phyloP scores from a whole-genome alignment of 768 basidiomycete species.

The Boletellus ananas region DNA sequence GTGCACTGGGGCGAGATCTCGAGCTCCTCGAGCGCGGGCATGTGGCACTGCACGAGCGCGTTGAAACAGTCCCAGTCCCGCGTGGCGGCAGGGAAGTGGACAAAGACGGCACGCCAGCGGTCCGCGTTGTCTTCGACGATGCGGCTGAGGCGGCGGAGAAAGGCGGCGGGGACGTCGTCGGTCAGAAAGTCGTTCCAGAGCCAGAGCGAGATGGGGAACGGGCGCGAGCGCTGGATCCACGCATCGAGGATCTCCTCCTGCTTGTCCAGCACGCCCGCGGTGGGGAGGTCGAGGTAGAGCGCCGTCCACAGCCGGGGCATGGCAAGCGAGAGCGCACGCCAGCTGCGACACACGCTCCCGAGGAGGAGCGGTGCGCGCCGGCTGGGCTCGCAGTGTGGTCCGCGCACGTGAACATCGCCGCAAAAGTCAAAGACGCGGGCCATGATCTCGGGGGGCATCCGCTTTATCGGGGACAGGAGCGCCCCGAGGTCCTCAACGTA shows the following conservation, averaged over 20 bases:
- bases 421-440: constrained; percentile 32
- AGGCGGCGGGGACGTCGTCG: constrained; percentile 26
- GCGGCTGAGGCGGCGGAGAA: constrained; percentile 22
- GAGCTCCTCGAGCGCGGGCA: constrained; percentile 30
- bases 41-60: constrained; percentile 19
- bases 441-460: constrained; percentile 34
- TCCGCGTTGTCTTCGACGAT: constrained; percentile 22
- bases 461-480: constrained; percentile 31
- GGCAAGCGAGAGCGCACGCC: constrained; percentile 26
- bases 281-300: constrained; percentile 30
- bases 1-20: constrained; percentile 32
- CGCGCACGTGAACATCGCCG: constrained; percentile 24
- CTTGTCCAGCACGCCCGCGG: constrained; percentile 17
- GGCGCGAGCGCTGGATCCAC: constrained; percentile 28
- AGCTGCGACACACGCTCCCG: constrained; percentile 28
- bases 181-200: constrained; percentile 33
- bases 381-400: constrained; percentile 29
- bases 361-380: constrained; percentile 28
- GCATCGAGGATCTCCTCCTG: constrained; percentile 24
- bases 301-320: constrained; percentile 31
- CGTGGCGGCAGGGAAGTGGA: constrained; percentile 28
- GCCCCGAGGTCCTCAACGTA: constrained; percentile 33
- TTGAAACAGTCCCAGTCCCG: constrained; percentile 28
- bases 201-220: constrained; percentile 25
- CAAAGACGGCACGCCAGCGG: constrained; percentile 30